Conservation (phyloP, 441 rosid genomes). For the Pelargonium cotyledonis region DNA sequence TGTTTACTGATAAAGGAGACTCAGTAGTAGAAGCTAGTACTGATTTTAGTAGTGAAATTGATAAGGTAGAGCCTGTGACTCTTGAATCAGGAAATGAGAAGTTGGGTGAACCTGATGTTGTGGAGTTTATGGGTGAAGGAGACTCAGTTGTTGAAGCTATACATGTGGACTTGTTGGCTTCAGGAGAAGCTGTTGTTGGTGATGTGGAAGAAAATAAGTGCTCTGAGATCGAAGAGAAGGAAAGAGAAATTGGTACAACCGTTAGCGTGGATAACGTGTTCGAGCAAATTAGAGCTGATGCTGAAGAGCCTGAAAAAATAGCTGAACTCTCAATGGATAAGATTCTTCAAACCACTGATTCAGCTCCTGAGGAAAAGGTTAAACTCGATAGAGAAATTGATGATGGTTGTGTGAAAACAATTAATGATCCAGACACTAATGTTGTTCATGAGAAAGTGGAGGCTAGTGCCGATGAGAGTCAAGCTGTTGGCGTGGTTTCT, state of each 20-base stretch:
- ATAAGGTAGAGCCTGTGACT: too few relatives aligned
- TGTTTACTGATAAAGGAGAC: too few relatives aligned
- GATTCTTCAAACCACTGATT: neutral
- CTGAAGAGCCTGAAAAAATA: conserved; percentile 15
- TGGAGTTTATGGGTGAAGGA: conserved; percentile 27
- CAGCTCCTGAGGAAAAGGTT: conserved; percentile 20
- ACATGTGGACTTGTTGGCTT: conserved; percentile 24
- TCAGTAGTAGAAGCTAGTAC: neutral
- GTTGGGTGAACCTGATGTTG: conserved; percentile 29
- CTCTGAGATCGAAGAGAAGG: conserved; percentile 29
- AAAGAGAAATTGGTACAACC: conserved; percentile 18
- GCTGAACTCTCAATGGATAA: neutral
- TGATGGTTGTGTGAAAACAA: neutral
- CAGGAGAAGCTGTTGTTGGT: conserved; percentile 38
- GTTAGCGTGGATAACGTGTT: conserved; percentile 43
- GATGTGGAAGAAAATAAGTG: conserved; percentile 32
- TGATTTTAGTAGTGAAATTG: neutral
- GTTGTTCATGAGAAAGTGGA: conserved; percentile 5
- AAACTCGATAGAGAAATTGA: conserved; percentile 8
- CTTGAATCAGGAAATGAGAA: conserved; percentile 18
- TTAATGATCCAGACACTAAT: neutral
- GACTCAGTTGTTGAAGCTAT: conserved; percentile 34
- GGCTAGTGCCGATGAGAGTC: neutral
- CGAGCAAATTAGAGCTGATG: conserved; percentile 29
- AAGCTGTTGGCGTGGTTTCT: neutral